Conservation (phyloP, 2,329 filamentous ascomycete genomes). For the Diaporthe capsici region DNA sequence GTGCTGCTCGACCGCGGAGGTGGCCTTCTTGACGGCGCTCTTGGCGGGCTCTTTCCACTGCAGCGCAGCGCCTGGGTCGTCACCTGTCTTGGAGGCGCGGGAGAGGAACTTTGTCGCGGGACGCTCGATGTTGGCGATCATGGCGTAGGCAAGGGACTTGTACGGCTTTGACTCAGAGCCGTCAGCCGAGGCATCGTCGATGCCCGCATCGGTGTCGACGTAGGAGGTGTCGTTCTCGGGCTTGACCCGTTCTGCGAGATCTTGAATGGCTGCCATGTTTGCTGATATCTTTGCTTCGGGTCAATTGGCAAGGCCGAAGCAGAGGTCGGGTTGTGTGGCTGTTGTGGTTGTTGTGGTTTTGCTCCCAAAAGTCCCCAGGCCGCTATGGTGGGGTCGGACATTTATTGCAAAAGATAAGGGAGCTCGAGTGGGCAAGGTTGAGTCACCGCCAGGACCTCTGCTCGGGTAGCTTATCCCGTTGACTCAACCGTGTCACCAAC, state of each 20-base stretch:
- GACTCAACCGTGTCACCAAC: conserved; percentile 28
- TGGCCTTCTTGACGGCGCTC: conserved; percentile 87
- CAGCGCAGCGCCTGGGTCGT: conserved; percentile 74
- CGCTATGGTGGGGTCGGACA: conserved; percentile 42
- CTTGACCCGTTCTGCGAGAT: conserved; percentile 66
- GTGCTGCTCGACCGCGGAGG: conserved; percentile 79
- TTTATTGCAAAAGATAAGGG: conserved; percentile 40
- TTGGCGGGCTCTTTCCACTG: conserved; percentile 88
- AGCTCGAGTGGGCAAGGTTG: conserved; percentile 36
- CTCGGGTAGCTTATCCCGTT: conserved; percentile 16
- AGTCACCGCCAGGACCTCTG: conserved; percentile 33
- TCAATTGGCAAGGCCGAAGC: conserved; percentile 44
- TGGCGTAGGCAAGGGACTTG: conserved; percentile 85
- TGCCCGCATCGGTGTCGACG: conserved; percentile 84
- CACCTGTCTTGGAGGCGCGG: conserved; percentile 77
- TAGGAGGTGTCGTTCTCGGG: conserved; percentile 67
- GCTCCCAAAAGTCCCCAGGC: conserved; percentile 27
- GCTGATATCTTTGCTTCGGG: conserved; percentile 32
- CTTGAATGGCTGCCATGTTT: conserved; percentile 61
- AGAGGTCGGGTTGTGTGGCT: neutral
- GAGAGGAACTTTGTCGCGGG: conserved; percentile 74
- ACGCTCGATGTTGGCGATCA: conserved; percentile 76
- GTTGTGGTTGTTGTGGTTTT: conserved; percentile 9
- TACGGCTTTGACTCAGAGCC: conserved; percentile 82
- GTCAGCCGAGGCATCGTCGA: conserved; percentile 76